Evolutionary conservation across 2,329 filamentous ascomycete species (phyloP), one percentile per base, ranked within the genome.

Genomic region (Fusarium heterosporum): DNA sequence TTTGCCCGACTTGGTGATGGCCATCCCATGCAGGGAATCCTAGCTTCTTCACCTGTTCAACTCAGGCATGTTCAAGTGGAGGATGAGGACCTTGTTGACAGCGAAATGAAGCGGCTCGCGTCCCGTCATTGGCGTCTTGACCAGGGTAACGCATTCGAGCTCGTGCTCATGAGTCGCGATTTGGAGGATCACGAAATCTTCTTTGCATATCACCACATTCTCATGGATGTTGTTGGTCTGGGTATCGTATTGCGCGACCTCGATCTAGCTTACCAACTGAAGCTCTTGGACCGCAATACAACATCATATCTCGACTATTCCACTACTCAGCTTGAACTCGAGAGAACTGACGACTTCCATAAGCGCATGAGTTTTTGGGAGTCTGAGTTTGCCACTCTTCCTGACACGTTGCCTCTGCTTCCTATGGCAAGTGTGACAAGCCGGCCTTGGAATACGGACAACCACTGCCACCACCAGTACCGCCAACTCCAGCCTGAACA

Each of bases 281-380:
- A 29, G n/a, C 47, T 49, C 16, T 34, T 49, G n/a, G 34, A 49
- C n/a, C 22, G 30, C 22, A 34, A 49, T 10, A 4, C n/a, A n/a
- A 22, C 46, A 38, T 49, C 46, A 10, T 49, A 49, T 12, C 16
- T 49, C 19, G 46, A 49, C 2, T 49, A 49, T 36, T 38, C 46
- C 22, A 28, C 46, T 5, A 6, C 12, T 30, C 32, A 38, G 9
- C 22, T 49, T 6, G 32, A 36, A 6, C 16, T n/a, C 14, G 7
- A 36, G 16, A 17, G n/a, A 3, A 38, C 8, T 14, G 7, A 13
- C 6, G 32, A 17, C 1, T 26, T 49, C 14, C 16, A 28, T 12
- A 22, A 49, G 7, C 46, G 22, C 10, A 9, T 49, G 19, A 22
- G 22, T 8, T 49, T 49, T 11, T 49, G 46, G 46, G 17, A 38